Base-by-base conservation (phyloP, 1,284 basidiomycete species). In the Filobasidium uniguttulatum region DNA sequence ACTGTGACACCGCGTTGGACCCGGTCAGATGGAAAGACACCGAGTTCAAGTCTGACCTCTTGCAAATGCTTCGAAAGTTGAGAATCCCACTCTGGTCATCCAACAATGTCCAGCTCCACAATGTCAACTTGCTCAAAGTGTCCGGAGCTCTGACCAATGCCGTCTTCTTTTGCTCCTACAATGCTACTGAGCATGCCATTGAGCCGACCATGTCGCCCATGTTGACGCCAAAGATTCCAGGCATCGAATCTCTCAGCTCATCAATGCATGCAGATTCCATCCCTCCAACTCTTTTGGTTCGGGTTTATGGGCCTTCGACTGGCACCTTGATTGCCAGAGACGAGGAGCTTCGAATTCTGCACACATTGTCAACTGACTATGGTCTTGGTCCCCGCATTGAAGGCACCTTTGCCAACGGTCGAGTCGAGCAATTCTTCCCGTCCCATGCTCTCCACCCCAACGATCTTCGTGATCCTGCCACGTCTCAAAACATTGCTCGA, bases 131-230 rank as follows among this genome's bases (percentile, higher is more conserved):
- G 57, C 73, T 73, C 60, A 89, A 83, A 66, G 82, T 87, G n/a
- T 85, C 88, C 8, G 89, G 90, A 14, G 83, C 86, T 17, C 70
- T 93, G 58, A 96, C 90, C 37, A 96, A 96, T 64, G 83, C 86
- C 54, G 87, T 96, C 49, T 94, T 88, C 70, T 96, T 94, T 69
- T 81, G 94, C 46, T 84, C 72, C 17, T 74, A 68, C 62, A 71
- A 68, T 52, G 68, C 63, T 6, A 58, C 59, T 15, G 60, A 63
- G 7, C 57, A 57, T 50, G 63, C 63, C 5, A 63, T 61, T 1
- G 64, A 60, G 15, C 64, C 66, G 4, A 62, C 62, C 38, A 64
- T 67, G 59, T 67, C 65, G 15, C 66, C 66, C 10, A 46, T 70
- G 46, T 57, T 68, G 17, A 69, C 67, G 5, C 67, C 67, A 3